These are phyloP conservation scores for Trypanosomatidae sp. DNA, from an alignment of 208 protist species.

Conservation along the genomic window DNA sequence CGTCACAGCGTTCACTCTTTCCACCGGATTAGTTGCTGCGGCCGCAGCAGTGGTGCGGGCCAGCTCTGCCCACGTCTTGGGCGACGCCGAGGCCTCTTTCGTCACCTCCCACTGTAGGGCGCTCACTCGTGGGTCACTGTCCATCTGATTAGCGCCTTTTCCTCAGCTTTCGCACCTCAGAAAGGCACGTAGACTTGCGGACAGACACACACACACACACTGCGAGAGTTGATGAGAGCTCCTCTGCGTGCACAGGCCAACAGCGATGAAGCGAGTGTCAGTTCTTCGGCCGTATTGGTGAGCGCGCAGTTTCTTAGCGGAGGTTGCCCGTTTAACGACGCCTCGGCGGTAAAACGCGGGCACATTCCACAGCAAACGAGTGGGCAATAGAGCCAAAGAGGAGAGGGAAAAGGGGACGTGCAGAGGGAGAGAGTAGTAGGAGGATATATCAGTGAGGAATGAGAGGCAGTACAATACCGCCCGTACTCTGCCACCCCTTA, in stretches of 20 bases:
- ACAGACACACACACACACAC: not conserved
- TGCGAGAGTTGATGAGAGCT: not conserved
- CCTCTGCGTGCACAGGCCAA: not conserved
- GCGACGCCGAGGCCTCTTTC: conserved; percentile 31
- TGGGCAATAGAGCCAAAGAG: not conserved
- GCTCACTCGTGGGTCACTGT: conserved; percentile 30
- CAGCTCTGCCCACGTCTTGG: conserved; percentile 74
- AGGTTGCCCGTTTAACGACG: not conserved
- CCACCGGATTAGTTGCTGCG: conserved; percentile 23
- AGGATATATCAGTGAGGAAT: not conserved
- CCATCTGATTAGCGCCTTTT: conserved; percentile 14
- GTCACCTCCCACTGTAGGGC: conserved; percentile 75
- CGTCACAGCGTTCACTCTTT: conserved; percentile 62
- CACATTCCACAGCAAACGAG: not conserved
- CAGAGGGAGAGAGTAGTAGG: not conserved
- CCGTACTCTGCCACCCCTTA: not conserved
- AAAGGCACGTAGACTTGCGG: not conserved
- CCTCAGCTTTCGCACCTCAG: not conserved
- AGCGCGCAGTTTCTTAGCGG: not conserved
- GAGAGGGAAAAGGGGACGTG: not conserved
- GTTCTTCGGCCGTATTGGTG: not conserved
- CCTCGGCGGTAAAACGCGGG: not conserved
- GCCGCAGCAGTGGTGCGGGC: conserved; percentile 20
- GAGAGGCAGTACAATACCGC: not conserved
- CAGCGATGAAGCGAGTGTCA: not conserved